Conservation (phyloP, 805 yeast species). For the Kodamaea fukazawae region DNA sequence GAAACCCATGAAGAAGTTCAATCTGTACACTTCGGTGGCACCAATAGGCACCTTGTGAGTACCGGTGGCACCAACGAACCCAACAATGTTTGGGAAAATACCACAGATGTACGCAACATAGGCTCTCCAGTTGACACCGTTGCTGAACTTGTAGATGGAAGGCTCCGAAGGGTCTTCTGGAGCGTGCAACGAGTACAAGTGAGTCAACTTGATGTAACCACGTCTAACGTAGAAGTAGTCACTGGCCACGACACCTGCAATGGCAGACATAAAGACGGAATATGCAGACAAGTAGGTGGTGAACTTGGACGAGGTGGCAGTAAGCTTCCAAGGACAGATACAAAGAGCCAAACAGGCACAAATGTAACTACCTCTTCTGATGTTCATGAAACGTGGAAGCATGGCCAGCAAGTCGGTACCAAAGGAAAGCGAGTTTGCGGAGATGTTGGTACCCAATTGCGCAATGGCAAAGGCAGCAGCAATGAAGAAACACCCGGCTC, state of each 20-base stretch:
- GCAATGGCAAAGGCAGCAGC: conserved; percentile 70
- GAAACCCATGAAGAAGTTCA: conserved; percentile 79
- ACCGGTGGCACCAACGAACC: conserved; percentile 82
- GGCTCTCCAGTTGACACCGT: conserved; percentile 83
- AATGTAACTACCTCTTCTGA: conserved; percentile 77
- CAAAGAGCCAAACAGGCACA: conserved; percentile 70
- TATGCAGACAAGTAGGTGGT: conserved; percentile 80
- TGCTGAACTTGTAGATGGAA: conserved; percentile 57
- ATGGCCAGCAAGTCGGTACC: conserved; percentile 72
- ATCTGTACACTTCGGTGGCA: conserved; percentile 68
- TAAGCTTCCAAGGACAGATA: conserved; percentile 82
- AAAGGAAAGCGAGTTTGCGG: conserved; percentile 68
- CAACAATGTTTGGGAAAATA: conserved; percentile 79
- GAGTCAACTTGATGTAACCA: conserved; percentile 63
- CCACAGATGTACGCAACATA: conserved; percentile 78
- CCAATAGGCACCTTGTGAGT: conserved; percentile 70
- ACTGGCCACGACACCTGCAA: conserved; percentile 71
- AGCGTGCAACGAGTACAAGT: conserved; percentile 53
- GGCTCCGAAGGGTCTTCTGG: conserved; percentile 28
- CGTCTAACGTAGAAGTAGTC: conserved; percentile 72
- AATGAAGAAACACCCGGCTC: conserved; percentile 80
- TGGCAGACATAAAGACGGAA: conserved; percentile 76
- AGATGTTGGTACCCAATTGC: conserved; percentile 74
- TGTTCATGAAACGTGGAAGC: conserved; percentile 61
- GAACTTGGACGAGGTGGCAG: conserved; percentile 66